These are phyloP conservation scores for Globisporangium lucens DNA, from an alignment of 352 stramenopile genomes.

Conservation along the genomic window DNA sequence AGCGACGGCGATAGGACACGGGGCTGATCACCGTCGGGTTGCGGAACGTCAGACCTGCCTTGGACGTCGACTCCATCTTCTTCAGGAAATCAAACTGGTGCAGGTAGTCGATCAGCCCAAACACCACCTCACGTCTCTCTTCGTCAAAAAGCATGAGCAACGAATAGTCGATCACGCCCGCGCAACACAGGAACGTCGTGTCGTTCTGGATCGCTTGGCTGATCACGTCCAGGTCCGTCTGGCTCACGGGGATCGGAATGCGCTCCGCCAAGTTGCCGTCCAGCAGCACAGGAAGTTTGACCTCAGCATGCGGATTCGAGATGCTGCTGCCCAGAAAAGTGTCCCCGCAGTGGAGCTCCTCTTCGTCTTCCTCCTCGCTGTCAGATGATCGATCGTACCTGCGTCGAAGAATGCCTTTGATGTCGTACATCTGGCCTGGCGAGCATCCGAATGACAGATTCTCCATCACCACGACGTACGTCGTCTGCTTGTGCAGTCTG, in stretches of 20 bases:
- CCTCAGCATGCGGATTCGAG: constrained; percentile 44
- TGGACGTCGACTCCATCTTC: constrained; percentile 88
- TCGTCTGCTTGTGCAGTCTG: constrained; percentile 67
- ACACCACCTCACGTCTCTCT: constrained; percentile 63
- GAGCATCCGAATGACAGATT: constrained; percentile 81
- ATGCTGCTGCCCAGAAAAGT: constrained; percentile 35
- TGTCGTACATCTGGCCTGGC: constrained; percentile 80
- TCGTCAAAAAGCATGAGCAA: constrained; percentile 85
- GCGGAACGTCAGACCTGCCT: constrained; percentile 78
- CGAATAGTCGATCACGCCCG: constrained; percentile 86
- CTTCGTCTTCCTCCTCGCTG: constrained; percentile 33
- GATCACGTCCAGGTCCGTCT: constrained; percentile 58
- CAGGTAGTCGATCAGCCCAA: constrained; percentile 84
- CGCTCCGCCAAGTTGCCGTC: constrained; percentile 81
- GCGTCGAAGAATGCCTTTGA: constrained; percentile 81
- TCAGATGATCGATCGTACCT: constrained; percentile 46
- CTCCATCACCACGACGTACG: constrained; percentile 87
- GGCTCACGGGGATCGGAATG: constrained; percentile 72
- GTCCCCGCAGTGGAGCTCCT: constrained; percentile 23
- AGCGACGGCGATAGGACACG: constrained; percentile 71
- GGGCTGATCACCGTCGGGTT: constrained; percentile 85
- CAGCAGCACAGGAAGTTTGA: constrained; percentile 65
- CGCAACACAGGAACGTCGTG: constrained; percentile 65
- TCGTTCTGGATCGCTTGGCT: constrained; percentile 74
- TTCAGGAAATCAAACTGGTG: constrained; percentile 89